These are phyloP conservation scores for Silene latifolia DNA, from an alignment of 148 eudicot genomes.

Conservation along the genomic window DNA sequence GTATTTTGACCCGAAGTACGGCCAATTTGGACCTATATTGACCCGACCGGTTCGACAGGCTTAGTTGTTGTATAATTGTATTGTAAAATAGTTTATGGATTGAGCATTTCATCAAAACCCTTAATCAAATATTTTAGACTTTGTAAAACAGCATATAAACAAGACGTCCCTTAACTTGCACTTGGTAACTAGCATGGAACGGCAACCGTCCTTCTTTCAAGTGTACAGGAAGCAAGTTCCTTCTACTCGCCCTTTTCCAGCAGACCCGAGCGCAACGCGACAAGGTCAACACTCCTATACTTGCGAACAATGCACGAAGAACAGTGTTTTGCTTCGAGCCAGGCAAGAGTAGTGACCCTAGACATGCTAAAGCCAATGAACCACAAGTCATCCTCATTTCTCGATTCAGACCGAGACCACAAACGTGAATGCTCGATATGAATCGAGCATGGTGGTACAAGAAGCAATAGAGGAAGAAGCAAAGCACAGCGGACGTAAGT, in stretches of 20 bases:
- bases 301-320: neutral
- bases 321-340: neutral
- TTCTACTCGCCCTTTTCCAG: neutral
- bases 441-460: neutral
- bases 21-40: too few species aligned
- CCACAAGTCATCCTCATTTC: neutral
- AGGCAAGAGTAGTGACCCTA: constrained; percentile 9
- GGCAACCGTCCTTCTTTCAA: neutral
- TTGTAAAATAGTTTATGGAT: neutral
- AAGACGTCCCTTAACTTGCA: too few species aligned
- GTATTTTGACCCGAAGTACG: too few species aligned
- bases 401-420: neutral
- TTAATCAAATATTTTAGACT: too few species aligned
- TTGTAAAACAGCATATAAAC: too few species aligned
- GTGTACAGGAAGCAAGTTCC: constrained; percentile 9
- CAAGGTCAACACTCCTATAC: neutral
- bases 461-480: constrained; percentile 18
- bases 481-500: neutral
- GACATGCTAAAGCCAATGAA: constrained; percentile 5
- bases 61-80: too few species aligned
- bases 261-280: neutral
- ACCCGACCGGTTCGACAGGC: too few species aligned
- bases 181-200: too few species aligned
- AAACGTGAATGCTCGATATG: neutral
- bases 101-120: neutral